These are phyloP conservation scores for Cyberlindnera mrakii DNA, from an alignment of 805 yeast species.

Conservation along the genomic window DNA sequence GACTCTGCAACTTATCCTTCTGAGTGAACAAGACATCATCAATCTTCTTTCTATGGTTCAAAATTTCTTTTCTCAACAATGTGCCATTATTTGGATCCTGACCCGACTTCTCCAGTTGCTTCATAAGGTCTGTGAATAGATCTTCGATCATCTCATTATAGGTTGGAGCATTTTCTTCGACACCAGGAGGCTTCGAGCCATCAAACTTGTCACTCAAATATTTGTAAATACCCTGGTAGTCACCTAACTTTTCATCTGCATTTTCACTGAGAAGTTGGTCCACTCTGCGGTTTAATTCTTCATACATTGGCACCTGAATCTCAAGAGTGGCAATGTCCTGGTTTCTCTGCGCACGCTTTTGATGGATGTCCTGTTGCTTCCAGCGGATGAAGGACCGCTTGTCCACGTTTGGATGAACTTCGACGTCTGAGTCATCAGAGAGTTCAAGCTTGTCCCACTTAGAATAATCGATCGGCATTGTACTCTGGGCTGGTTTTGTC, in stretches of 20 bases:
- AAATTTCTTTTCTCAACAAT: slow-evolving; percentile 31
- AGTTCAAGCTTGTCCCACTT: slow-evolving; percentile 97
- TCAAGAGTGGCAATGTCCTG: slow-evolving; percentile 70
- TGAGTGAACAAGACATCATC: slow-evolving; percentile 60
- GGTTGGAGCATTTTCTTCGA: slow-evolving; percentile 46
- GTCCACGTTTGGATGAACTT: slow-evolving; percentile 97
- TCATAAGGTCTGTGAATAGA: slow-evolving; percentile 68
- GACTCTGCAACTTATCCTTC: slow-evolving; percentile 55
- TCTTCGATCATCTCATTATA: slow-evolving; percentile 93
- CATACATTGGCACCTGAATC: slow-evolving; percentile 77
- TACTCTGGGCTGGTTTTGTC: neutral
- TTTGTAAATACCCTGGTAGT: slow-evolving; percentile 28
- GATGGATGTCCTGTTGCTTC: slow-evolving; percentile 97
- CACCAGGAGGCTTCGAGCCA: slow-evolving; percentile 49
- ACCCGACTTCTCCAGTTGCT: slow-evolving; percentile 47
- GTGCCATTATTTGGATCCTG: slow-evolving; percentile 37
- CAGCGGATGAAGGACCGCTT: slow-evolving; percentile 86
- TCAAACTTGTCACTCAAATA: slow-evolving; percentile 50
- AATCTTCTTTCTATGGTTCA: slow-evolving; percentile 65
- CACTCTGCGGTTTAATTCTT: slow-evolving; percentile 65
- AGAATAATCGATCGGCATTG: slow-evolving; percentile 87
- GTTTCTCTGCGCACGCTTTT: slow-evolving; percentile 76
- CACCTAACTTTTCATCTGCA: slow-evolving; percentile 32
- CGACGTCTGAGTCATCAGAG: slow-evolving; percentile 94
- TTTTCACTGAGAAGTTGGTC: slow-evolving; percentile 49